These are phyloP conservation scores for Rhododendron molle DNA, from an alignment of 148 eudicot genomes.

Conservation along the genomic window DNA sequence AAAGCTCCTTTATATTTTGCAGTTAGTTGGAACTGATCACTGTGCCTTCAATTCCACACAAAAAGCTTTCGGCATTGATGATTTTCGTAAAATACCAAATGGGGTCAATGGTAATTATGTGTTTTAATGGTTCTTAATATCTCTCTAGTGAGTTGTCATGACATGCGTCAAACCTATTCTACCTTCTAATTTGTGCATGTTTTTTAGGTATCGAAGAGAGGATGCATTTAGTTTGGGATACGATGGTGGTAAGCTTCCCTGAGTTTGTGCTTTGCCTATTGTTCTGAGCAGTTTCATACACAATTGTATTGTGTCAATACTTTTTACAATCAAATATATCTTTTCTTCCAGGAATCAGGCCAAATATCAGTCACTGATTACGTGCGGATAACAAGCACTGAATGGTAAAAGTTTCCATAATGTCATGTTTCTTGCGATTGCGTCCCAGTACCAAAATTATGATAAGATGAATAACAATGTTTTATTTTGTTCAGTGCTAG, in stretches of 20 bases:
- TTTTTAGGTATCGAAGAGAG: conserved; percentile 85
- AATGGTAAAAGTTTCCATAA: conserved; percentile 48
- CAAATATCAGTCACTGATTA: conserved; percentile 82
- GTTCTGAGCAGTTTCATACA: neutral
- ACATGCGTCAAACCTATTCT: neutral
- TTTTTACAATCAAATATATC: neutral
- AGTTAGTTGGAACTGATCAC: conserved; percentile 99
- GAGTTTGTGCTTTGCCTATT: neutral
- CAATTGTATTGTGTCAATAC: neutral
- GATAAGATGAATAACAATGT: neutral
- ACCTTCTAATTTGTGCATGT: neutral
- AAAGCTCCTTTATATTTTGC: conserved; percentile 19
- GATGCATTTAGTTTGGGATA: conserved; percentile 93
- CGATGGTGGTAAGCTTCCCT: conserved; percentile 79
- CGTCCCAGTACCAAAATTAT: neutral
- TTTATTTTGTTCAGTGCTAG: conserved; percentile 53
- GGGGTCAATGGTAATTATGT: conserved; percentile 77
- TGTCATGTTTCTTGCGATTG: neutral
- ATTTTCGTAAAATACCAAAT: conserved; percentile 93
- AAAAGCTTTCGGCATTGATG: conserved; percentile 77
- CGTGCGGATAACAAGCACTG: conserved; percentile 92
- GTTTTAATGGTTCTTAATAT: neutral
- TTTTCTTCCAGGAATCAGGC: conserved; percentile 67
- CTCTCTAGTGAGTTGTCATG: neutral
- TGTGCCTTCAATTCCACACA: conserved; percentile 90